phyloP scores from a whole-genome alignment of 805 yeast species.

The Yarrowia sp. region DNA sequence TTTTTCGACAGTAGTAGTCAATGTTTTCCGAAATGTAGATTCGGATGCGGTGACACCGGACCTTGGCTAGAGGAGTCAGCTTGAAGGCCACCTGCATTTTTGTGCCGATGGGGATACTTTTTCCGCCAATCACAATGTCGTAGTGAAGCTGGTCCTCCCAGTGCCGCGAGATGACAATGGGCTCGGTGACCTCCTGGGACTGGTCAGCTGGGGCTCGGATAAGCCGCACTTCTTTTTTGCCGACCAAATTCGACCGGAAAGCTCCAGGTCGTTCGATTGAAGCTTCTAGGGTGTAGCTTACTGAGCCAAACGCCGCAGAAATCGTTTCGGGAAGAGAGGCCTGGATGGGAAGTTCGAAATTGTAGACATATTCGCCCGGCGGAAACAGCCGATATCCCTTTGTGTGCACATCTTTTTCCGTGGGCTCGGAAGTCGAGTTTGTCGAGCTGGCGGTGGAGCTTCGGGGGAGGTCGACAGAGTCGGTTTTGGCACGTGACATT shows the following conservation, averaged over 20 bases:
- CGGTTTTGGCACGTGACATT: background rate
- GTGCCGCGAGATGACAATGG: slow-evolving; percentile 84
- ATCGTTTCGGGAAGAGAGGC: slow-evolving; percentile 83
- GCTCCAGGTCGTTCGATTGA: slow-evolving; percentile 79
- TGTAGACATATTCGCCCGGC: slow-evolving; percentile 92
- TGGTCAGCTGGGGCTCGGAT: slow-evolving; percentile 79
- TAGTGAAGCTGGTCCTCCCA: slow-evolving; percentile 94
- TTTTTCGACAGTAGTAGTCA: slow-evolving; percentile 86
- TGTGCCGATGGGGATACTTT: slow-evolving; percentile 83
- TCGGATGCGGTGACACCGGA: slow-evolving; percentile 83
- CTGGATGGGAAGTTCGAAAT: slow-evolving; percentile 88
- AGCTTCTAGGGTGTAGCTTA: slow-evolving; percentile 73
- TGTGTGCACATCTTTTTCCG: slow-evolving; percentile 38
- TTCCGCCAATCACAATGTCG: slow-evolving; percentile 90
- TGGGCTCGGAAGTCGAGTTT: background rate
- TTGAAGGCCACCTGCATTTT: slow-evolving; percentile 83
- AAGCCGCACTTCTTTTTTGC: slow-evolving; percentile 66
- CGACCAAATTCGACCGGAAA: slow-evolving; percentile 77
- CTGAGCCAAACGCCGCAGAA: slow-evolving; percentile 80
- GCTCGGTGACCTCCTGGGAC: slow-evolving; percentile 88
- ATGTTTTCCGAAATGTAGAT: slow-evolving; percentile 85
- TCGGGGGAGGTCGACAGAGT: slow-evolving; percentile 8
- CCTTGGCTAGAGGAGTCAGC: slow-evolving; percentile 85
- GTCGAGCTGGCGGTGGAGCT: background rate
- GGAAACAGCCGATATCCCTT: slow-evolving; percentile 61